Percentiles rank a stretch among this genome's conserved stretches.
These are phyloP conservation scores for Phyllostachys edulis DNA, from an alignment of 176 grass and related monocot genomes.

Conservation along the genomic window DNA sequence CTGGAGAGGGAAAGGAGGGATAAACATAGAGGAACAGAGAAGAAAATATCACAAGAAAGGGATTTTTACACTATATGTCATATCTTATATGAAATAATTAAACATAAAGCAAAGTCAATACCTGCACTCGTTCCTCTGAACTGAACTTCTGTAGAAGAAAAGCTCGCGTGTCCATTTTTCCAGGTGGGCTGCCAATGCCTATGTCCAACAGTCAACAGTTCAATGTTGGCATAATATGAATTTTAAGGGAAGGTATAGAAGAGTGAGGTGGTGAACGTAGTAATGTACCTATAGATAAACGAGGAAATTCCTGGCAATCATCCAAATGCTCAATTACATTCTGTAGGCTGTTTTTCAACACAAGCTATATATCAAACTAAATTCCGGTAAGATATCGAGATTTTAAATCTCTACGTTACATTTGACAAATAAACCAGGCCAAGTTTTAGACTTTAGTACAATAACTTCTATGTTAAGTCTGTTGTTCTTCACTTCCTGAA, in stretches of 20 bases:
- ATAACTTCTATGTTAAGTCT: no score
- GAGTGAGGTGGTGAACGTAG: constrained; percentile 30
- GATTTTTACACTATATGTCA: no score
- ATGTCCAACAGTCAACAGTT: constrained; percentile 34
- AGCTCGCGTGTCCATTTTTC: constrained; percentile 81
- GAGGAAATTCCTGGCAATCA: constrained; percentile 63
- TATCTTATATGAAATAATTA: no score
- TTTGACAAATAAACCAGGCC: constrained; percentile 14
- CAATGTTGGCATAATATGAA: neutral
- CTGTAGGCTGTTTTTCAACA: constrained; percentile 58
- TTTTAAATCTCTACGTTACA: constrained; percentile 3
- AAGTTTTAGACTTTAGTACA: constrained; percentile 8
- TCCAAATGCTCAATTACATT: constrained; percentile 80
- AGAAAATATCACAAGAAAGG: no score
- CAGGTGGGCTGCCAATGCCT: constrained; percentile 97
- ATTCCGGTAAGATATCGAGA: neutral
- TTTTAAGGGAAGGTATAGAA: constrained; percentile 26
- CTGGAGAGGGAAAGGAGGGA: no score
- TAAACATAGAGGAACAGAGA: no score
- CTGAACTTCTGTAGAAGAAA: constrained; percentile 95
- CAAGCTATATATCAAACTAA: neutral
- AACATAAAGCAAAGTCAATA: no score
- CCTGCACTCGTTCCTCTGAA: constrained; percentile 75
- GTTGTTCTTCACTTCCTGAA: no score
- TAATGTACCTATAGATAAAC: constrained; percentile 71